These are phyloP conservation scores for Candida ortonii DNA, from an alignment of 805 yeast genomes.

Conservation along the genomic window DNA sequence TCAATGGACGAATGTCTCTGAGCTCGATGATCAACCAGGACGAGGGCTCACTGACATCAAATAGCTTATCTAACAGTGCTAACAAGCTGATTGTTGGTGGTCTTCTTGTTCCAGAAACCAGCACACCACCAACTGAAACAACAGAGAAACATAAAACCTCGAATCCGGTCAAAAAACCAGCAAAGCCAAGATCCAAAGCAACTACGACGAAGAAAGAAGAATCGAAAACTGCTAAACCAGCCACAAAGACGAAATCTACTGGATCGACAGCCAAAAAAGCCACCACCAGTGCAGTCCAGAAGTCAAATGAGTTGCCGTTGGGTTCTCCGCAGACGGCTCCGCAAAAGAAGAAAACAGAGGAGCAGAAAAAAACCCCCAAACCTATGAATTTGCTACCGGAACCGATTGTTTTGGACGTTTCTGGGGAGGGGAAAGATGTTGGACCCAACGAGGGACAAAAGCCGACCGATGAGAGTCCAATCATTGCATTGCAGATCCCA, in stretches of 20 bases:
- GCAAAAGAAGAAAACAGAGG: constrained; percentile 2
- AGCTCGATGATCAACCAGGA: constrained; percentile 28
- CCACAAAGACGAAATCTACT: constrained; percentile 1
- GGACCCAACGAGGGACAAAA: neutral
- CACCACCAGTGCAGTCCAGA: constrained; percentile 1
- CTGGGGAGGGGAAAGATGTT: constrained; percentile 9
- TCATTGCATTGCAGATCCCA: constrained; percentile 56
- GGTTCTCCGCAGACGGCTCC: too few species aligned
- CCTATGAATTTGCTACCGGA: constrained; percentile 15
- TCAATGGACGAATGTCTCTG: constrained; percentile 23
- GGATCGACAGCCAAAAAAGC: constrained; percentile 1
- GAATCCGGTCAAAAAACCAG: constrained; percentile 6
- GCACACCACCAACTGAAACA: constrained; percentile 3
- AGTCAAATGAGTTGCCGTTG: too few species aligned
- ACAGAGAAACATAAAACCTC: constrained; percentile 4
- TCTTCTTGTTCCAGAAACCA: constrained; percentile 9
- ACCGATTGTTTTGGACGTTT: constrained; percentile 18
- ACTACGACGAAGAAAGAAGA: constrained; percentile 5
- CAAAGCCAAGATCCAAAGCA: constrained; percentile 4
- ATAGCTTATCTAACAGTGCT: neutral
- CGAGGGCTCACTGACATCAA: constrained; percentile 1
- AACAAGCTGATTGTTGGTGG: constrained; percentile 17
- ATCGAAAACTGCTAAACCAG: constrained; percentile 2
- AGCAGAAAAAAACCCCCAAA: constrained; percentile 5
- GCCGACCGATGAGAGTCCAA: constrained; percentile 33